Evolutionary conservation across 1,284 basidiomycete genomes (phyloP).

Genomic region (Clitocybe nebularis): DNA sequence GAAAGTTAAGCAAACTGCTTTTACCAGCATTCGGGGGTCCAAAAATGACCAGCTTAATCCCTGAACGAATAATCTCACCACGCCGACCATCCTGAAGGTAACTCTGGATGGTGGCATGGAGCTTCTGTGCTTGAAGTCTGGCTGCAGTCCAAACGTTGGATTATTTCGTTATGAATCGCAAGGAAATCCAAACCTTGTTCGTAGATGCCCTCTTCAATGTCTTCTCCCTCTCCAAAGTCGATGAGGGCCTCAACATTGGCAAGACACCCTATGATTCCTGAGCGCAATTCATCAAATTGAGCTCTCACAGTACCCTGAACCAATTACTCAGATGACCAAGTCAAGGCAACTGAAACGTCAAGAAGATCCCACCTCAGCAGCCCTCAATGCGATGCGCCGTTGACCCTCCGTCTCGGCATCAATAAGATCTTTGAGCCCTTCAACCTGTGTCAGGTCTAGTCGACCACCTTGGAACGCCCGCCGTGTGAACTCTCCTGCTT

Average conservation of each 20-base stretch:
- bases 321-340: conserved; percentile 8
- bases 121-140: conserved; percentile 37
- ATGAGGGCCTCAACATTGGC: conserved; percentile 84
- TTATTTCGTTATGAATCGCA: background rate
- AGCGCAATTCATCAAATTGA: conserved; percentile 61
- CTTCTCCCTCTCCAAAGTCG: conserved; percentile 88
- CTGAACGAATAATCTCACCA: conserved; percentile 81
- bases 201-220: conserved; percentile 75
- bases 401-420: conserved; percentile 84
- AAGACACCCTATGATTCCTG: conserved; percentile 64
- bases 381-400: conserved; percentile 65
- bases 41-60: conserved; percentile 80
- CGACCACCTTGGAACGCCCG: conserved; percentile 77
- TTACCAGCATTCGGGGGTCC: conserved; percentile 91
- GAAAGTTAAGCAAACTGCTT: conserved; percentile 77
- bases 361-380: conserved; percentile 50
- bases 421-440: conserved; percentile 81
- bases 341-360: conserved; percentile 1
- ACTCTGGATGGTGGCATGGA: conserved; percentile 46
- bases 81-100: conserved; percentile 67
- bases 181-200: conserved; percentile 44
- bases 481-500: conserved; percentile 84
- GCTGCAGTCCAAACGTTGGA: conserved; percentile 32
- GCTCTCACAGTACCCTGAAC: conserved; percentile 54
- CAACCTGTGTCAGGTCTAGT: conserved; percentile 81